Evolutionary conservation across 202 grass and related monocot species (phyloP).

Genomic region (Brachypodium distachyon): DNA sequence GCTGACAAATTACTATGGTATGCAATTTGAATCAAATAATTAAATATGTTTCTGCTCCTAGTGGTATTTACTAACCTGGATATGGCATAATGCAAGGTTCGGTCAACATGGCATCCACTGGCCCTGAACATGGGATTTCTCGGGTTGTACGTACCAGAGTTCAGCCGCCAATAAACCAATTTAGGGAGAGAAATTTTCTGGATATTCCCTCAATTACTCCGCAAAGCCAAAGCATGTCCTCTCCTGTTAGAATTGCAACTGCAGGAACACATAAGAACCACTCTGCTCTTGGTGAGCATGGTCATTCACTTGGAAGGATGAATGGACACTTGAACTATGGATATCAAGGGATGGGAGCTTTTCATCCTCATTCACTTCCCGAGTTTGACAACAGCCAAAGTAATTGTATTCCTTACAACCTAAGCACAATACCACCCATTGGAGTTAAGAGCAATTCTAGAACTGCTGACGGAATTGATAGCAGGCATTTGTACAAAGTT

Average conservation of each 20-base stretch:
- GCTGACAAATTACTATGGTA: slow-evolving; percentile 57
- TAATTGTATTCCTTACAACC: slow-evolving; percentile 47
- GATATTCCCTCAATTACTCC: slow-evolving; percentile 5
- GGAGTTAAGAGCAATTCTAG: slow-evolving; percentile 51
- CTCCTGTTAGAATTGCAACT: slow-evolving; percentile 51
- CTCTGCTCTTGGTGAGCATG: slow-evolving; percentile 30
- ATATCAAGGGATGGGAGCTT: slow-evolving; percentile 41
- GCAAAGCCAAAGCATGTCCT: slow-evolving; percentile 38
- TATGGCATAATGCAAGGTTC: slow-evolving; percentile 55
- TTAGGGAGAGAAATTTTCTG: slow-evolving; percentile 39
- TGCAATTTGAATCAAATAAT: slow-evolving; percentile 25
- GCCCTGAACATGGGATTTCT: slow-evolving; percentile 43
- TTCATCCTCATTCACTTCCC: slow-evolving; percentile 79
- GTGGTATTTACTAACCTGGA: slow-evolving; percentile 17
- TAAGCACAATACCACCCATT: slow-evolving; percentile 35
- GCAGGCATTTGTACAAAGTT: slow-evolving; percentile 40
- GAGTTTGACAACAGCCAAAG: slow-evolving; percentile 42
- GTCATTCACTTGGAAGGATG: slow-evolving; percentile 51
- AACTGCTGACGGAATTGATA: slow-evolving; percentile 42
- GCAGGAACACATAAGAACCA: slow-evolving; percentile 32
- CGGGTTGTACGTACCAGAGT: slow-evolving; percentile 31
- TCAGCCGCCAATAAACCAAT: slow-evolving; percentile 37
- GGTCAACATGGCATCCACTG: slow-evolving; percentile 24
- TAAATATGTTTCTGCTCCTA: not conserved
- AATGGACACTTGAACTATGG: slow-evolving; percentile 46